These are phyloP conservation scores for Fraxinus velutina DNA, from an alignment of 305 asterid genomes.

Conservation along the genomic window DNA sequence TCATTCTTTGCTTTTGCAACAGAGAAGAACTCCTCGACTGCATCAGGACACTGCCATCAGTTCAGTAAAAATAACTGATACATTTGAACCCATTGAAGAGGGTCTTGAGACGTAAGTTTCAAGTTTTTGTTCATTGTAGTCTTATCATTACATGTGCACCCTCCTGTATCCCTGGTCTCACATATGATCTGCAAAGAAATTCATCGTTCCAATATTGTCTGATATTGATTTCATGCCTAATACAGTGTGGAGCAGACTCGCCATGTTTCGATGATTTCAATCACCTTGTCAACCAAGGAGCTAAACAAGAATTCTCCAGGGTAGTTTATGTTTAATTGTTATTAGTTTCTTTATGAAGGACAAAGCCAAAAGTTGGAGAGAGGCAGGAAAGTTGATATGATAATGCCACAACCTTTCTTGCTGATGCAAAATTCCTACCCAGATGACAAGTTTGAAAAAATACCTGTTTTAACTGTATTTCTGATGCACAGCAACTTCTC, in stretches of 20 bases:
- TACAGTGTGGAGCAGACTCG: slow-evolving; percentile 98
- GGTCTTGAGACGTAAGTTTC: slow-evolving; percentile 82
- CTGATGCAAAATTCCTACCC: neutral
- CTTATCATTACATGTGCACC: neutral
- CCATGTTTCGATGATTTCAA: slow-evolving; percentile 89
- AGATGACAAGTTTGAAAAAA: slow-evolving; percentile 10
- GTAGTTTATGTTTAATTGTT: slow-evolving; percentile 33
- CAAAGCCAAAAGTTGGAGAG: neutral
- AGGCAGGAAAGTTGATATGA: neutral
- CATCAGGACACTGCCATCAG: slow-evolving; percentile 86
- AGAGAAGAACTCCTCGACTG: slow-evolving; percentile 77
- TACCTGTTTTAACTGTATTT: neutral
- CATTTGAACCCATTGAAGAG: slow-evolving; percentile 96
- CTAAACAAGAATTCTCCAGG: slow-evolving; percentile 87
- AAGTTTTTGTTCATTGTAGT: neutral
- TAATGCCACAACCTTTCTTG: neutral
- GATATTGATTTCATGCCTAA: slow-evolving; percentile 8
- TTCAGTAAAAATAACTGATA: slow-evolving; percentile 84
- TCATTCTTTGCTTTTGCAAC: slow-evolving; percentile 26
- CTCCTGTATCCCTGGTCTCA: neutral
- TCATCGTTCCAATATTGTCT: slow-evolving; percentile 10
- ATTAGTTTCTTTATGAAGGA: neutral
- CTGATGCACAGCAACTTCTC: neutral
- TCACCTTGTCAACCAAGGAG: slow-evolving; percentile 70
- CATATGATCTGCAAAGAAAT: neutral